Percentiles rank a stretch among this genome's conserved stretches.
Evolutionary conservation across 2,329 filamentous ascomycete genomes (phyloP).

Genomic region (Microdochium nivale): DNA sequence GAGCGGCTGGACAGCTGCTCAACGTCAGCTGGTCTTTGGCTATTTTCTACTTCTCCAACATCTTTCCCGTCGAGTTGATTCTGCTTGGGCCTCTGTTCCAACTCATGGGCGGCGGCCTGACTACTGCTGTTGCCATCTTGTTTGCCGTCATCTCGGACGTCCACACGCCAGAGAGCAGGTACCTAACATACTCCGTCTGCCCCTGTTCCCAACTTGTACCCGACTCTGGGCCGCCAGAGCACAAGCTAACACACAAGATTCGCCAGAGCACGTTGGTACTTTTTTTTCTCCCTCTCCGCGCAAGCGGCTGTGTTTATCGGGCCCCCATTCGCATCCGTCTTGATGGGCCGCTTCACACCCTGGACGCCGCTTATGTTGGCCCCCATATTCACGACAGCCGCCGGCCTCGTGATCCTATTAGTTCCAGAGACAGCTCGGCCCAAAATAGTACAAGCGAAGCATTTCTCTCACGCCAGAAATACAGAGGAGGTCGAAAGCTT

Average conservation of each 20-base stretch:
- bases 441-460: background rate
- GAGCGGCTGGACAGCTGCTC: conserved; percentile 1
- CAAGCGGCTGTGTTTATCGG: conserved; percentile 7
- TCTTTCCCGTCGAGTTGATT: conserved; percentile 2
- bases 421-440: conserved; percentile 7
- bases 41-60: conserved; percentile 2
- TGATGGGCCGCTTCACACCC: conserved; percentile 7
- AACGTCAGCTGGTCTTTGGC: conserved; percentile 3
- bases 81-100: conserved; percentile 3
- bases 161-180: conserved; percentile 5
- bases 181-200: background rate
- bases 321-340: conserved; percentile 3
- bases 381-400: conserved; percentile 3
- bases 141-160: conserved; percentile 5
- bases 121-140: conserved; percentile 3
- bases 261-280: conserved; percentile 7
- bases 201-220: too few relatives aligned
- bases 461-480: too few relatives aligned
- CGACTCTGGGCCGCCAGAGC: too few relatives aligned
- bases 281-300: conserved; percentile 8
- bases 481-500: background rate
- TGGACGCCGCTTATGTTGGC: conserved; percentile 6
- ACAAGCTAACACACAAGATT: too few relatives aligned
- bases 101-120: conserved; percentile 3
- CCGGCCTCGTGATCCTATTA: conserved; percentile 6